Percentiles rank a stretch among this genome's conserved stretches.
phyloP scores from a whole-genome alignment of 2,329 filamentous ascomycete genomes.

The Verticillium zaregamsianum region DNA sequence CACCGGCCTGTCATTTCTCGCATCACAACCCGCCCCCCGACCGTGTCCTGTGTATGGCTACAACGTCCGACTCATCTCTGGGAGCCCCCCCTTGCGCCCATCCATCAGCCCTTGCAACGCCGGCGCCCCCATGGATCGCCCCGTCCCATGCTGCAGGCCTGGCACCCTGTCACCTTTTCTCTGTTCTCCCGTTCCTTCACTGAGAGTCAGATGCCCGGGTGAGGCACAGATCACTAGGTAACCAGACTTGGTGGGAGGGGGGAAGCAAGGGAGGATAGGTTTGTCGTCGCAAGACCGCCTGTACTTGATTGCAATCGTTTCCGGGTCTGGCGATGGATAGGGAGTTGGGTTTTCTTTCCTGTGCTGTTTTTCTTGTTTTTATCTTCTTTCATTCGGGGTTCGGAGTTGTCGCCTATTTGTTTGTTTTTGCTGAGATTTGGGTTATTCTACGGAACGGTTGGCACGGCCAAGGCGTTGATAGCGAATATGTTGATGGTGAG shows the following conservation, averaged over 20 bases:
- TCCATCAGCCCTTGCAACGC: not conserved
- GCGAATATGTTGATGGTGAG: not conserved
- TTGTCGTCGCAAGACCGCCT: not conserved
- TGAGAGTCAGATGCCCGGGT: not conserved
- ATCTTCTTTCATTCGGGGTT: not conserved
- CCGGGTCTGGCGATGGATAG: not conserved
- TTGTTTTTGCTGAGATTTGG: not conserved
- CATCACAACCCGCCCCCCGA: not conserved
- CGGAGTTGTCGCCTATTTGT: not conserved
- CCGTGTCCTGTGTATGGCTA: not conserved
- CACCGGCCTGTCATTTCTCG: not conserved
- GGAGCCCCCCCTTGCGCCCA: not conserved
- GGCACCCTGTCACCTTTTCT: not conserved
- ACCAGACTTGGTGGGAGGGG: not conserved
- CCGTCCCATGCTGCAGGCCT: not conserved
- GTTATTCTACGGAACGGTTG: not conserved
- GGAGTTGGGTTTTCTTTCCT: not conserved
- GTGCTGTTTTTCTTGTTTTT: not conserved
- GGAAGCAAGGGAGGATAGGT: not conserved
- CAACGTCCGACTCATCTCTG: not conserved
- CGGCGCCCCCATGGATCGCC: not conserved
- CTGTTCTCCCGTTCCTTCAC: not conserved
- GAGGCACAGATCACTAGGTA: not conserved
- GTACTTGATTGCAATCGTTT: not conserved
- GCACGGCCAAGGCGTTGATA: not conserved